Base-by-base conservation (phyloP, 75 land plant species). In the Pinus tabuliformis region DNA sequence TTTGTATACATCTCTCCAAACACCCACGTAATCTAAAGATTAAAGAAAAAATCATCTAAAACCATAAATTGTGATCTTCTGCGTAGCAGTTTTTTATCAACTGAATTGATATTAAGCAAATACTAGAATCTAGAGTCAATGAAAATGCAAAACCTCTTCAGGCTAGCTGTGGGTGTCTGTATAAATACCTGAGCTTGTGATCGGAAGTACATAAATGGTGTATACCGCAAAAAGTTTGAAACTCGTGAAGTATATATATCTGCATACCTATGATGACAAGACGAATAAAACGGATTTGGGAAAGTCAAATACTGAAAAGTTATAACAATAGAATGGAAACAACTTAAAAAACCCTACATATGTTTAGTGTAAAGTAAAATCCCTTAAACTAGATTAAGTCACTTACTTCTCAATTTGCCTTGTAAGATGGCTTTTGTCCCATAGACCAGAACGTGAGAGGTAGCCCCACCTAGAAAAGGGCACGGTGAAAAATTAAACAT, bases 401-500 rank as follows among this genome's bases (percentile, higher is more conserved):
- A 36, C 37, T 45, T 86, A 95, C 99, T 96, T 96, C 85, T 96
- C 99, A 28, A 96, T 94, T 86, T 96, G 99, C 77, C 99, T 83
- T 71, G 92, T 96, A 72, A 96, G 80, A 70, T 96, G 99, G 83
- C 99, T 96, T 73, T 96, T 96, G 74, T 96, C 99, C 97, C 98
- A 96, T 61, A 96, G 77, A 21, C 99, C 99, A 70, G 99, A 93
- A 80, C 99, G 89, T 8, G 98, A 96, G 37, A 96, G 89, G 80
- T 88, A 96, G 49, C 99, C 99, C 99, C 99, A 96, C 83, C 99
- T 96, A 79, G 73, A 71, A 71, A 65, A 58, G 52, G 33, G 28
- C 58, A 33, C 58, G 59, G 54, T 58, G 56, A 15, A 45, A 56
- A 12, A 56, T 17, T 66, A 12, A 9, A 39, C 20, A n/a, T 39